Percentiles rank a stretch among this genome's conserved stretches.
These are phyloP conservation scores for Dalbergia cochinchinensis DNA, from an alignment of 306 rosid genomes.

Conservation along the genomic window DNA sequence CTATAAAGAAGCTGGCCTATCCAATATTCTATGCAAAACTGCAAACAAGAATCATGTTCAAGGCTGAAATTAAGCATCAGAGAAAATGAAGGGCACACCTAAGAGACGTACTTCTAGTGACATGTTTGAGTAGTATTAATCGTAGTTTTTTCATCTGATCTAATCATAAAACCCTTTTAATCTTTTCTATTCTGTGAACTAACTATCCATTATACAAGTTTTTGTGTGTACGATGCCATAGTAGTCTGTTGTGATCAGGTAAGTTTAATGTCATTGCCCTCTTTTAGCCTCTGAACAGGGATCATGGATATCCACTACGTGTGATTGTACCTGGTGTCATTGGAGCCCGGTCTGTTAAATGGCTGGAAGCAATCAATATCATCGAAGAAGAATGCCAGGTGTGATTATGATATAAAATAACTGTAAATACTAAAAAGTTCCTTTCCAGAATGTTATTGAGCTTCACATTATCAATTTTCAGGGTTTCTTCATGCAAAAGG, in stretches of 20 bases:
- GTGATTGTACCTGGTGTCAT: conserved; percentile 94
- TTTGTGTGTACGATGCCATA: conserved; percentile 24
- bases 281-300: conserved; percentile 81
- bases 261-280: conserved; percentile 37
- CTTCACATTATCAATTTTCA: conserved; percentile 50
- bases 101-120: conserved; percentile 3
- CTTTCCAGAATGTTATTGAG: conserved; percentile 25
- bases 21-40: neutral
- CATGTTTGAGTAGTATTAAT: conserved; percentile 21
- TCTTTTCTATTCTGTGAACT: conserved; percentile 16
- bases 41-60: neutral
- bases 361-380: conserved; percentile 82
- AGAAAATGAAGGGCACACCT: conserved; percentile 5
- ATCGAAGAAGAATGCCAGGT: conserved; percentile 92
- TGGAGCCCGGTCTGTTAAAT: conserved; percentile 97
- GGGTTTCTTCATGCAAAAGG: conserved; percentile 99
- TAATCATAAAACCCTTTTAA: neutral
- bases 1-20: neutral
- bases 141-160: conserved; percentile 11
- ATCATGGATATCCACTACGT: conserved; percentile 96
- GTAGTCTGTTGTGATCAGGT: conserved; percentile 35
- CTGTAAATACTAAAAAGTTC: conserved; percentile 19
- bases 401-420: conserved; percentile 34
- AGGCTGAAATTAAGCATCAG: neutral
- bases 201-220: conserved; percentile 5